Evolutionary conservation across 1,284 basidiomycete species (phyloP), one percentile per base, ranked within the genome.

Genomic region (Cryptococcus maquisensis): DNA sequence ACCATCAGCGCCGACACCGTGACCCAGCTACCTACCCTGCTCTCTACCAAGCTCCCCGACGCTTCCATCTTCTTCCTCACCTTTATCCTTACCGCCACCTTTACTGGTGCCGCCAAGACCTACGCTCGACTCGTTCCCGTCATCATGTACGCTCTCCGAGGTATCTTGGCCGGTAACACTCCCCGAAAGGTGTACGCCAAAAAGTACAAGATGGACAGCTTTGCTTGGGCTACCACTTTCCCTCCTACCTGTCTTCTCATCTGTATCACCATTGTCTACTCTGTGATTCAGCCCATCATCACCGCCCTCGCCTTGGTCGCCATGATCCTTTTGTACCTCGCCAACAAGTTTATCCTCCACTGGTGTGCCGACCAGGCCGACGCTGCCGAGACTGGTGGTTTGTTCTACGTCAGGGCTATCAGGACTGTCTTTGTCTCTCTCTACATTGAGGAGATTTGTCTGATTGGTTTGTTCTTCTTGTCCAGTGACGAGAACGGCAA

Each of bases 61-160:
- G 88, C 91, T 0, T 90, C 88, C 18, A 93, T 85, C 55, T 98
- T 96, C 83, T 97, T 97, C 86, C 80, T 98, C 51, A 93, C 90
- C 78, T 93, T 78, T 55, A 66, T 75, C 51, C 64, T 78, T 35
- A 72, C 74, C 12, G 65, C 70, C 4, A 72, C 76, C n/a, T 81
- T 94, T 41, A 76, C 89, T 4, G 86, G 83, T 9, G 84, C 86
- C 0, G 90, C 89, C 1, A 83, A 86, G 50, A 83, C 86, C 10
- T 90, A 96, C 75, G 79, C 95, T 41, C 88, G 88, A 68, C 80
- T 88, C 47, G 86, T 87, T 1, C 80, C 85, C 1, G 79, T 93
- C 45, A 75, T 86, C 24, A 73, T 97, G 55, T 93, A 90, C 79
- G 90, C 92, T 69, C 84, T 95, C 66, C 92, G 89, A 74, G 78